A percentile compares a stretch with the other conserved stretches of the same genome.
phyloP scores from a whole-genome alignment of 2,329 filamentous ascomycete species.

The Aureobasidium sp. region DNA sequence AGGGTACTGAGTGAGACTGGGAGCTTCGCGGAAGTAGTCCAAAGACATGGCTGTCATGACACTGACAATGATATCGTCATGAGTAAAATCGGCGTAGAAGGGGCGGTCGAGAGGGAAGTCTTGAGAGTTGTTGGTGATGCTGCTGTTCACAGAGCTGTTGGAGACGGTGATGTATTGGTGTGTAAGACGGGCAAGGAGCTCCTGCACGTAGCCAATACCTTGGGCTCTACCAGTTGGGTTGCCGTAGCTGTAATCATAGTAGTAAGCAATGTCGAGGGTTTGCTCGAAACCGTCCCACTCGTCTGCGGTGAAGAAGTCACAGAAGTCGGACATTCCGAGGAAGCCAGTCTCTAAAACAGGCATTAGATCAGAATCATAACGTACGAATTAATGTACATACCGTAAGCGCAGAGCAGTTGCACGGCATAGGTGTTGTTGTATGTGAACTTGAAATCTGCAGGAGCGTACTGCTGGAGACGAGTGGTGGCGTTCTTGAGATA shows the following conservation, averaged over 20 bases:
- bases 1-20: slow-evolving; percentile 34
- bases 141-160: slow-evolving; percentile 45
- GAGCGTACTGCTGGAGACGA: slow-evolving; percentile 40
- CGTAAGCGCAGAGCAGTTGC: slow-evolving; percentile 46
- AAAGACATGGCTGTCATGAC: slow-evolving; percentile 44
- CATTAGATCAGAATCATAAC: background rate
- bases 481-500: slow-evolving; percentile 39
- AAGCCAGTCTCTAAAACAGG: slow-evolving; percentile 31
- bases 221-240: slow-evolving; percentile 44
- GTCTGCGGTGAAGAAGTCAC: slow-evolving; percentile 43
- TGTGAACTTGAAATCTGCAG: slow-evolving; percentile 40
- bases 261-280: slow-evolving; percentile 45
- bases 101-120: slow-evolving; percentile 40
- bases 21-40: slow-evolving; percentile 44
- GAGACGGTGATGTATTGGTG: slow-evolving; percentile 38
- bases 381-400: background rate
- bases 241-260: slow-evolving; percentile 35
- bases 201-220: slow-evolving; percentile 45
- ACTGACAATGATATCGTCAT: slow-evolving; percentile 45
- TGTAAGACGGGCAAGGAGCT: slow-evolving; percentile 41
- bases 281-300: slow-evolving; percentile 49
- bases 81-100: slow-evolving; percentile 46
- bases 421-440: slow-evolving; percentile 41
- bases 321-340: slow-evolving; percentile 44
- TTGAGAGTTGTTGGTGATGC: slow-evolving; percentile 35